Evolutionary conservation across 2,329 filamentous ascomycete species (phyloP), one percentile per base, ranked within the genome.

Genomic region (Hypoxylon sp.): DNA sequence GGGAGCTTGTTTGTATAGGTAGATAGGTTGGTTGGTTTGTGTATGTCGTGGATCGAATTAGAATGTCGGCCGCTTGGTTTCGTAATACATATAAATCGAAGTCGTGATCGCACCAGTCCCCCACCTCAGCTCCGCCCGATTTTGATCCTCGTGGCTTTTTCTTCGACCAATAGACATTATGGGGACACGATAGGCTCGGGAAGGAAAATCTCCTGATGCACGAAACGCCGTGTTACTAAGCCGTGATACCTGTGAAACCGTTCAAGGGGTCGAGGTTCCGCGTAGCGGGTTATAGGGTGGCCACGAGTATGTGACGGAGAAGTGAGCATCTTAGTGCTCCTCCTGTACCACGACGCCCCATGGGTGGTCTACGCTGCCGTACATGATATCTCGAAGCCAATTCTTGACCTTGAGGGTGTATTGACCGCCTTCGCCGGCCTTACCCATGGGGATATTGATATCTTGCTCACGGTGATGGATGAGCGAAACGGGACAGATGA

Each of bases 371-470:
- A 80, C 82, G 50, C 79, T 79, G 53, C 88, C 88, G 69, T 87
- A 91, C 85, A 90, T 90, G 72, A 91, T 89, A 60, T 87, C 83
- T 58, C 78, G 76, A 58, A 91, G 74, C 81, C 81, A 87, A 26
- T 72, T 72, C 78, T 89, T 91, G 69, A 91, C 73, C 69, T 77
- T 75, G 62, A 71, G 65, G n/a, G 84, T 85, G 63, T 84, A 78
- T 30, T 76, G 69, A 35, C 81, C 85, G 38, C 73, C 76, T 37
- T 76, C 70, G 34, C 77, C 78, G 45, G 78, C 71, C 40, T 74
- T 71, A 40, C 78, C 80, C 75, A 87, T 82, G 40, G 83, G 79
- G 50, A 90, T 80, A 58, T 78, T 66, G 54, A 90, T 76, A 57
- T 89, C 81, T 50, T 79, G 71, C 42, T 83, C 83, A 29, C 83